Evolutionary conservation across 1,284 basidiomycete genomes (phyloP).

Genomic region (Trichosporon sp.): DNA sequence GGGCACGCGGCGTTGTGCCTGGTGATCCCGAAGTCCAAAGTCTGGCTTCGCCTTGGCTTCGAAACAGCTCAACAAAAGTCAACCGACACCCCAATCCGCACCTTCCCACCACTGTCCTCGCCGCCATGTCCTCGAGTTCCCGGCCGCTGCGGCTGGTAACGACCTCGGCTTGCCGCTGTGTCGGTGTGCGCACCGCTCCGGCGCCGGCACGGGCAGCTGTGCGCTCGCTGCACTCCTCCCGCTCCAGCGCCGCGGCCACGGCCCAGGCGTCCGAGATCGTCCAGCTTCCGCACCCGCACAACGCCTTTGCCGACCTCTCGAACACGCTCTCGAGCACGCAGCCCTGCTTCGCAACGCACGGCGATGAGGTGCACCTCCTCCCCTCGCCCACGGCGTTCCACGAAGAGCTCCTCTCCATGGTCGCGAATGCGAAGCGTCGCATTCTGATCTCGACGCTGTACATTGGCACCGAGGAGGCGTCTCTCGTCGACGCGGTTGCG

Average conservation of each 20-base stretch:
- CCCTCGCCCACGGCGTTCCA: conserved; percentile 59
- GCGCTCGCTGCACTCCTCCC: background rate
- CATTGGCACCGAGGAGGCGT: conserved; percentile 69
- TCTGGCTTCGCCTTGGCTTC: background rate
- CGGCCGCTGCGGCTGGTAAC: background rate
- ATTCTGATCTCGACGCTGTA: conserved; percentile 87
- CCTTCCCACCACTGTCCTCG: background rate
- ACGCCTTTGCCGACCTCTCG: conserved; percentile 41
- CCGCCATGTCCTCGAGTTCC: background rate
- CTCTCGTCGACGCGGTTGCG: conserved; percentile 70
- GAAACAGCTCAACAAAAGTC: background rate
- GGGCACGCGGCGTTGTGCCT: background rate
- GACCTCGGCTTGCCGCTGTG: no score
- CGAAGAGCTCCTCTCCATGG: conserved; percentile 62
- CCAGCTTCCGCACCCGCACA: conserved; percentile 7
- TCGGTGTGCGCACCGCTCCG: no score
- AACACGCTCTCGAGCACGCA: conserved; percentile 41
- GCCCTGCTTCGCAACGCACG: conserved; percentile 56
- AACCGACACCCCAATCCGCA: background rate
- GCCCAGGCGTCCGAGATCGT: conserved; percentile 4
- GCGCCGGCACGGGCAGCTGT: background rate
- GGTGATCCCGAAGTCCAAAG: background rate
- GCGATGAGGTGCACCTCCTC: conserved; percentile 45
- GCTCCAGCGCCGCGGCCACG: conserved; percentile 6
- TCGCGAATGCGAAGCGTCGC: conserved; percentile 69